Evolutionary conservation across 768 basidiomycete genomes (phyloP), one percentile per base, ranked within the genome.

Genomic region (Strobilomyces dryophilus): DNA sequence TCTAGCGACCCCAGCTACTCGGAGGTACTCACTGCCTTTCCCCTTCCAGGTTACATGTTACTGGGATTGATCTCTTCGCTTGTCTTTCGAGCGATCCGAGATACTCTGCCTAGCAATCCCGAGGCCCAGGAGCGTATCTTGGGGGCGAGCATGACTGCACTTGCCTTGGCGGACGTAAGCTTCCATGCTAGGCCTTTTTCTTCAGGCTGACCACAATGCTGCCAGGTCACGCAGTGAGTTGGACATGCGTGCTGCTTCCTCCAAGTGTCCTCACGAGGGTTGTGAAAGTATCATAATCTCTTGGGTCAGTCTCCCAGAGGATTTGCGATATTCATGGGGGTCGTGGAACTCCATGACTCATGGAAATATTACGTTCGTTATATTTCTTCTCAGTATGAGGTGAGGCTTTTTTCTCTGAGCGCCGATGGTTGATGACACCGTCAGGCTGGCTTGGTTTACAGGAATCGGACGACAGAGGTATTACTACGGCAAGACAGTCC

Each of bases 301-400:
- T 15, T 77, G 82, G 60, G 49, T 80, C 36, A 78, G 78, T 8
- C 76, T 89, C 27, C 89, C 89, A 1, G 58, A 68, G 32, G 72
- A 79, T 26, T 66, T 87, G 56, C 76, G 75, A 45, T 83, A 75
- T 53, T 70, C 73, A 26, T 71, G 79, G 34, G 65, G 64, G 8
- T 60, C 63, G 14, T 92, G 88, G 89, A 90, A 89, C 66, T 63
- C 75, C 26, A 84, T 80, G 75, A 86, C 82, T 0, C 88, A 90
- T 58, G 89, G 88, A 32, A 92, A 90, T 61, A 83, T 89, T 62
- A 82, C 86, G 4, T 71, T 82, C 52, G 78, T 80, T 21, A 47
- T 83, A 29, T 68, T 83, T 24, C 73, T 91, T 35, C 75, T 85
- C 49, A 45, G 73, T 37, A 75, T 76, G 58, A 78, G 87, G 87